Evolutionary conservation across 2,329 filamentous ascomycete species (phyloP), one percentile per base, ranked within the genome.

Genomic region (Exophiala bonariae): DNA sequence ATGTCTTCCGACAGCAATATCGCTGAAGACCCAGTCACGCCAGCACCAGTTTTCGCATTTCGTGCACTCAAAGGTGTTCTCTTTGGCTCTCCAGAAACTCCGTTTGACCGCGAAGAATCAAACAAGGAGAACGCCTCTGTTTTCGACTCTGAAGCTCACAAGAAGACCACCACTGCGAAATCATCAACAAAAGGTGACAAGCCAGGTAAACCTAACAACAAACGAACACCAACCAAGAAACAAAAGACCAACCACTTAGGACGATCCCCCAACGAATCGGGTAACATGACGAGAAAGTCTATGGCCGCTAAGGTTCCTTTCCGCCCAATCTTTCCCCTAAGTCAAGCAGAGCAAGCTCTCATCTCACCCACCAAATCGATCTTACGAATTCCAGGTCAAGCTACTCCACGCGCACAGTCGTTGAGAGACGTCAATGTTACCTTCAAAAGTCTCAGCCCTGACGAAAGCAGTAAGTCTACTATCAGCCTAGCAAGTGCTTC

Each of bases 11-110:
- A 59, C 10, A 50, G 53, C n/a, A 69, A 66, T 33, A 66, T 70
- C 49, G 60, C 76, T 49, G 80, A 83, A 33, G 69, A 77, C 5
- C 82, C 81, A 40, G 80, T 83, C 55, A 85, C 83, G 1, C 82
- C 83, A 7, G 82, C 81, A 37, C 81, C 81, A 37, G 73, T 85
- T 17, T 86, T 86, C 62, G 82, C 82, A 14, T 77, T 83, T 46
- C 82, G 82, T 59, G 83, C 83, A 13, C 82, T 85, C 65, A 82
- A 80, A 59, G 80, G 81, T 51, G 79, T 80, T 34, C 66, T 86
- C 46, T 85, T 83, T 65, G 81, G 81, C 19, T 85, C 82, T 1
- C 82, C 82, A 11, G 75, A 76, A 17, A 74, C 75, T 9, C 49
- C 46, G 8, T 47, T 45, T 32, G 71, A 78, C 22, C 66, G 67